Conservation (phyloP, 208 protist genomes). For the Acanthamoeba healyi region DNA sequence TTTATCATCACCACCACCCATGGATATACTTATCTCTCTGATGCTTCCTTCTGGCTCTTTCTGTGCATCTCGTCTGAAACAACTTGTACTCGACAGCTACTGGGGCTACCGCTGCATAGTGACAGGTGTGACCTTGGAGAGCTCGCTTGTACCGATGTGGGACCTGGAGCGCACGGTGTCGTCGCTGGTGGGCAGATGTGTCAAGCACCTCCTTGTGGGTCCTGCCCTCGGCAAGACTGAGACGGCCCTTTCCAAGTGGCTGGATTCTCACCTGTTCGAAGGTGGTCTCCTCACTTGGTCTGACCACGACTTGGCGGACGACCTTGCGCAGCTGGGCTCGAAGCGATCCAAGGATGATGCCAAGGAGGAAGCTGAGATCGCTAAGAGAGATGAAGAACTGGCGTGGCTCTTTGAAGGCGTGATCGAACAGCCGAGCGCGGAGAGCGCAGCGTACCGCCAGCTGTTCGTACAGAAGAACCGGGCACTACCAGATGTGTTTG, state of each 20-base stretch:
- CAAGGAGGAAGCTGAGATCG: too few relatives aligned
- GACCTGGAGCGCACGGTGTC: conserved; percentile 33
- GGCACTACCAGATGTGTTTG: conserved; percentile 14
- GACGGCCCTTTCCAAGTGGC: not conserved
- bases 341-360: too few relatives aligned
- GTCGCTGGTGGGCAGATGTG: conserved; percentile 4
- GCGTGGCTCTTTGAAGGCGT: not conserved
- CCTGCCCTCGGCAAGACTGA: not conserved
- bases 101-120: conserved; percentile 70
- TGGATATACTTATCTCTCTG: too few relatives aligned
- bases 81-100: not conserved
- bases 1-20: too few relatives aligned
- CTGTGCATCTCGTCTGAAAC: not conserved
- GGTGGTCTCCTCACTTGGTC: not conserved
- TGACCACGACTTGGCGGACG: too few relatives aligned
- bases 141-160: conserved; percentile 10
- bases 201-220: conserved; percentile 15
- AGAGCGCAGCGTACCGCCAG: not conserved
- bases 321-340: too few relatives aligned
- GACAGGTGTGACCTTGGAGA: not conserved
- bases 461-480: not conserved
- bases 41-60: not conserved
- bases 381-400: not conserved
- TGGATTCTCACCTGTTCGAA: not conserved
- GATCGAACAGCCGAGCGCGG: not conserved